Evolutionary conservation across 352 stramenopile genomes (phyloP), one percentile per base, ranked within the genome.

Genomic region (Phytopythium kandeliae): DNA sequence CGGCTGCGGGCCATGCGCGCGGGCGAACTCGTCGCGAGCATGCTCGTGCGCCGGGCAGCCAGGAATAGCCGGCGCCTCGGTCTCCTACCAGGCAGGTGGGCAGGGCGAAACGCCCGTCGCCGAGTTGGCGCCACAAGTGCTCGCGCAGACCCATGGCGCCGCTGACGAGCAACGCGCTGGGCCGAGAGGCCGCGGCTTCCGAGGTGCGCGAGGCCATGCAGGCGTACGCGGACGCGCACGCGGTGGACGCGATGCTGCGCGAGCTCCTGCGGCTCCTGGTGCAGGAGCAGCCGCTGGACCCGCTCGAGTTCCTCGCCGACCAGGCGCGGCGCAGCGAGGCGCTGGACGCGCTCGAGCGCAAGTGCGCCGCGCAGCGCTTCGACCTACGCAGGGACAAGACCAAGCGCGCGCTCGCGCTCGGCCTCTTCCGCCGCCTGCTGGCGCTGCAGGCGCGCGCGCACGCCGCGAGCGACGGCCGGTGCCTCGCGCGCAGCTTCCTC

Each of bases 291-390:
- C 78, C 74, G 52, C 57, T 89, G 17, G 80, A 88, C 35, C 74
- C 78, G 6, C 77, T 86, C 52, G 63, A 75, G 52, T 83, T 86
- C 55, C 65, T 92, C 25, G 83, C 85, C 50, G 58, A 83, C 24
- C 61, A 69, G 30, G 66, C 85, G 28, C 63, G 71, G 22, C 58
- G 79, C 50, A 69, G 88, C 42, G 43, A 61, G 17, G 57, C 74
- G 48, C 67, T 92, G 60, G 69, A 86, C 36, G 64, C 57, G 7
- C 49, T 91, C 8, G 71, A 85, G 40, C 54, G 68, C 34, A 69
- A 68, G 15, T 58, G 73, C 24, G 63, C 55, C 7, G 62, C 67
- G 16, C 58, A 62, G 35, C 65, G 75, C 9, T 79, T 88, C 36
- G 80, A 91, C 44, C 53, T 88, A 19, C 72, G 80, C 8, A 64